These are phyloP conservation scores for Rhytidiadelphus loreus DNA, from an alignment of 225 moss, liverwort and hornwort species.

Conservation along the genomic window DNA sequence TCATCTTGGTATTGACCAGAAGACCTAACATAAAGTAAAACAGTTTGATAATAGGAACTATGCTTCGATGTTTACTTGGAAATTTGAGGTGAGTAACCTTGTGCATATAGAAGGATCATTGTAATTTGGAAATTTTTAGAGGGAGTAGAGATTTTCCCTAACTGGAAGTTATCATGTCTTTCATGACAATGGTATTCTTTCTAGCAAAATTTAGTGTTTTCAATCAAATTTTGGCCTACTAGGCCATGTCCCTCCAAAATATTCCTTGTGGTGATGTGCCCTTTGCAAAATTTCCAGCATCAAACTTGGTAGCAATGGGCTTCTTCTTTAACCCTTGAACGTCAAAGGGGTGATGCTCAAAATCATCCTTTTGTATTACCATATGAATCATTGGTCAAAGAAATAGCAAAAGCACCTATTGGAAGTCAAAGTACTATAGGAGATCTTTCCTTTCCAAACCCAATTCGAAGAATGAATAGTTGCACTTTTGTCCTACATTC, in stretches of 20 bases:
- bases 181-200: not conserved
- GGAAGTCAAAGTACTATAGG: too few species aligned
- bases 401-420: too few species aligned
- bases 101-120: not conserved
- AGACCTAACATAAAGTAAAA: not conserved
- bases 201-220: not conserved
- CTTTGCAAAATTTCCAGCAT: not conserved
- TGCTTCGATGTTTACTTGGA: not conserved
- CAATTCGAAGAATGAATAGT: too few species aligned
- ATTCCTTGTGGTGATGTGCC: rapidly evolving
- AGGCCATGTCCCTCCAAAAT: not conserved
- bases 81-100: not conserved
- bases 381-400: too few species aligned
- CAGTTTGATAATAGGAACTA: not conserved
- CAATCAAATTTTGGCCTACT: not conserved
- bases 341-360: too few species aligned
- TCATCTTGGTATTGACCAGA: not conserved
- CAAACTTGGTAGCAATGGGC: not conserved
- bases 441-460: too few species aligned
- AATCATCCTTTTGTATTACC: too few species aligned
- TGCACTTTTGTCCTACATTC: too few species aligned
- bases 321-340: too few species aligned
- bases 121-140: not conserved
- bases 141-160: not conserved
- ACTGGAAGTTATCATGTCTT: not conserved